Conservation (phyloP, 352 stramenopile genomes). For the Phytopythium delawarense region DNA sequence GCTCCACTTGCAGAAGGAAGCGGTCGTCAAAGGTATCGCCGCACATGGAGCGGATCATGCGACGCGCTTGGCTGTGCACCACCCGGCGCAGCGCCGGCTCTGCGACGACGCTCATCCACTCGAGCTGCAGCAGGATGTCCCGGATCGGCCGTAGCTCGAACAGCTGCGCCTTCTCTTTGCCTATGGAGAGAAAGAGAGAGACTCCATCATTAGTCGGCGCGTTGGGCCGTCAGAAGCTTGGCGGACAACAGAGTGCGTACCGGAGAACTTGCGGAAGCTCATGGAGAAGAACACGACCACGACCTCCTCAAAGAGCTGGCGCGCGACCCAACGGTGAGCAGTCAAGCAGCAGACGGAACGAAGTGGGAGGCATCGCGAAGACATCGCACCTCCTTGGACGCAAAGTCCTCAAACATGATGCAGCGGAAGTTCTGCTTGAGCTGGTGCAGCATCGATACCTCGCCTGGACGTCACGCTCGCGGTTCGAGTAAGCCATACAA, state of each 20-base stretch:
- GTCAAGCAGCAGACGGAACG: neutral
- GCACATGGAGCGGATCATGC: slow-evolving; percentile 41
- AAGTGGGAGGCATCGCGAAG: neutral
- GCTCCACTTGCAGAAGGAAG: slow-evolving; percentile 41
- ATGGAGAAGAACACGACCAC: slow-evolving; percentile 69
- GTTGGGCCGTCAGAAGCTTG: neutral
- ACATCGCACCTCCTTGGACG: slow-evolving; percentile 15
- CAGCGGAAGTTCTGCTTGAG: slow-evolving; percentile 43
- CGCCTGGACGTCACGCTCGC: neutral
- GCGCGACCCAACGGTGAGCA: neutral
- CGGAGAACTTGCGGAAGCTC: slow-evolving; percentile 63
- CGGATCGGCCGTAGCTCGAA: slow-evolving; percentile 49
- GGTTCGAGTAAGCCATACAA: neutral
- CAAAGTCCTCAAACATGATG: slow-evolving; percentile 47
- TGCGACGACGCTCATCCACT: slow-evolving; percentile 46
- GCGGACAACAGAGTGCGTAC: neutral
- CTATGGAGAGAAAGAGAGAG: neutral
- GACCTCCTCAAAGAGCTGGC: slow-evolving; percentile 53
- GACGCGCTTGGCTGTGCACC: slow-evolving; percentile 50
- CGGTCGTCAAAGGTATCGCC: slow-evolving; percentile 46
- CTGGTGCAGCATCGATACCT: slow-evolving; percentile 40
- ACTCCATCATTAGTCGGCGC: neutral
- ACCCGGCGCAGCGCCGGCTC: slow-evolving; percentile 49
- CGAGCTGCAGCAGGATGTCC: slow-evolving; percentile 44
- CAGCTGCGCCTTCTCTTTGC: slow-evolving; percentile 44